Evolutionary conservation across 345 rosid genomes (phyloP), one percentile per base, ranked within the genome.

Genomic region (Sonneratia caseolaris): DNA sequence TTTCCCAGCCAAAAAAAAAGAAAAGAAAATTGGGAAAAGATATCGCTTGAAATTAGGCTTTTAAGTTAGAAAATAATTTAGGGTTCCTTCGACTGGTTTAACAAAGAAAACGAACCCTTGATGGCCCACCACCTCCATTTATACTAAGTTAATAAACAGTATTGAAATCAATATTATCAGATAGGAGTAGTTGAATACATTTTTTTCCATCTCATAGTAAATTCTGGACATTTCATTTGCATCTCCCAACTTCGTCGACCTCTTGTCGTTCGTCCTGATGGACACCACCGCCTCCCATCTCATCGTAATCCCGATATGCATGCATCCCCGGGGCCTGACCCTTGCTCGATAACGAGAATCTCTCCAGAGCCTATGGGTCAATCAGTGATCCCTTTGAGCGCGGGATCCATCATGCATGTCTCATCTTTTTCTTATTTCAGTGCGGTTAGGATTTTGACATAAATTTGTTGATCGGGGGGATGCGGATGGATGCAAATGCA

Each of bases 361-460:
- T 16, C 5, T 53, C 8, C 59, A 22, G 59, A 53, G n/a, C 22
- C 7, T 2, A 4, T 18, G 59, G 57, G 59, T 1, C 18, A 53
- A 18, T 53, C 59, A 16, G 36, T 24, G 7, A 24, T 48, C 64
- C 1, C 35, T 7, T 14, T 27, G 35, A 8, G 38, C 1, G 19
- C 1, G 9, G 66, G 66, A 66, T 65, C 68, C 68, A 62, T 73
- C 37, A 62, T 70, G 69, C 72, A 51, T 53, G 65, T 75, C 78
- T 27, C 78, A 14, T 10, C 13, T 32, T 27, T 13, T 32, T 62
- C 38, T 62, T 36, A 59, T 8, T 2, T 59, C 64, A 59, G 24
- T 36, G 57, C 37, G 37, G 61, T 76, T 75, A 57, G 62, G 79
- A 74, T 78, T 74, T 36, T 67, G 83, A 68, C 80, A 61, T 13